Evolutionary conservation across 768 basidiomycete species (phyloP).

Genomic region (Amanita thiersii): DNA sequence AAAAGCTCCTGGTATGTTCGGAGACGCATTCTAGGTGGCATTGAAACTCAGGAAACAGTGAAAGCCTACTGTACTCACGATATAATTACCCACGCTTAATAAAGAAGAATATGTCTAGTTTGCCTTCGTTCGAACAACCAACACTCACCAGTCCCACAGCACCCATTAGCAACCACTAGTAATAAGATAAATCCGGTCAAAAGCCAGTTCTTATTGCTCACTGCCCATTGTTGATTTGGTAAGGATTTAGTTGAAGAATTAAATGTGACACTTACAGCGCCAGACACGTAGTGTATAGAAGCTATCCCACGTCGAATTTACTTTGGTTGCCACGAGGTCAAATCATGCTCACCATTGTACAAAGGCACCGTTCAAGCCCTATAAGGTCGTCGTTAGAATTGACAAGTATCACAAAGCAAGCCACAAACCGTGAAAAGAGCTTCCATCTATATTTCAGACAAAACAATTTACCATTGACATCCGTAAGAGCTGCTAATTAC

Average conservation of each 20-base stretch:
- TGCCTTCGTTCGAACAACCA: neutral
- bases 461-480: neutral
- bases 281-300: slow-evolving; percentile 46
- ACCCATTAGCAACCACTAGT: slow-evolving; percentile 25
- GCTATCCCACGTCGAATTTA: slow-evolving; percentile 17
- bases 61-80: slow-evolving; percentile 29
- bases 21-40: slow-evolving; percentile 19
- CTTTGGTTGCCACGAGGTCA: neutral
- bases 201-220: slow-evolving; percentile 31
- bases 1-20: slow-evolving; percentile 24
- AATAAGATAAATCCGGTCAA: slow-evolving; percentile 23
- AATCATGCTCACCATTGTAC: slow-evolving; percentile 37
- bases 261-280: slow-evolving; percentile 23
- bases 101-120: neutral
- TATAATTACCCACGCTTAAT: slow-evolving; percentile 31
- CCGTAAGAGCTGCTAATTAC: neutral
- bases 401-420: neutral
- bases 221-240: slow-evolving; percentile 14
- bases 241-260: too few species aligned
- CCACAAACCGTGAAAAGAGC: slow-evolving; percentile 34
- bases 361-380: slow-evolving; percentile 42
- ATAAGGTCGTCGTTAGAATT: slow-evolving; percentile 10
- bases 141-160: slow-evolving; percentile 25
- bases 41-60: neutral
- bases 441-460: slow-evolving; percentile 25